phyloP scores from a whole-genome alignment of 306 rosid species.

The Heteromeles arbutifolia region DNA sequence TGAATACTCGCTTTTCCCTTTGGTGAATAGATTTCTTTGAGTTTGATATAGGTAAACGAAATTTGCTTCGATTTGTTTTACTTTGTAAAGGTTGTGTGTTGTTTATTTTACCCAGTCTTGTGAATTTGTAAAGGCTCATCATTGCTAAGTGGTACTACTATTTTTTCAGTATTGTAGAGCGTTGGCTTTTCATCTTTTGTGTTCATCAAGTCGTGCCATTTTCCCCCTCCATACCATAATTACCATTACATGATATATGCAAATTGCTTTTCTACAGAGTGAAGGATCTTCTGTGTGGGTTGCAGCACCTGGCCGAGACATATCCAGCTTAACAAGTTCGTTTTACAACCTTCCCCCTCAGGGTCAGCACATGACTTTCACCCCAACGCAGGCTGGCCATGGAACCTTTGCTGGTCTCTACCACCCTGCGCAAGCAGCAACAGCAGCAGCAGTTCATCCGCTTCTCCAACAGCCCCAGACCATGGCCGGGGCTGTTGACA shows the following conservation, averaged over 20 bases:
- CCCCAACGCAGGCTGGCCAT: slow-evolving; percentile 87
- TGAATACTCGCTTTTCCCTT: neutral
- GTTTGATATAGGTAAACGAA: too few relatives aligned
- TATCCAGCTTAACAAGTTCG: slow-evolving; percentile 65
- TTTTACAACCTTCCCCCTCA: slow-evolving; percentile 88
- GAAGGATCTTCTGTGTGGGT: slow-evolving; percentile 94
- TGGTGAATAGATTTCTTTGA: too few relatives aligned
- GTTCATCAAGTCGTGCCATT: neutral
- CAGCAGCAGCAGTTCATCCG: slow-evolving; percentile 80
- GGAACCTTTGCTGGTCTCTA: slow-evolving; percentile 76
- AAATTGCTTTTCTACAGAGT: slow-evolving; percentile 45
- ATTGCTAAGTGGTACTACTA: neutral
- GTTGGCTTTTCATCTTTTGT: neutral
- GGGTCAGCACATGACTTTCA: slow-evolving; percentile 75
- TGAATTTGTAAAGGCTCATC: neutral
- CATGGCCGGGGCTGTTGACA: slow-evolving; percentile 87
- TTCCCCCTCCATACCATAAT: neutral
- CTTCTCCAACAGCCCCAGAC: slow-evolving; percentile 92
- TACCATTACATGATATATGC: neutral
- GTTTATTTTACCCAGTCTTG: neutral
- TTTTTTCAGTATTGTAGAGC: neutral
- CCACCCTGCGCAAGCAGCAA: slow-evolving; percentile 87
- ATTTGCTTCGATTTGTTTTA: too few relatives aligned
- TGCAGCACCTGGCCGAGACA: slow-evolving; percentile 88
- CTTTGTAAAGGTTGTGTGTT: neutral